phyloP scores from a whole-genome alignment of 257 asterid genomes.

The Solanum neorickii region DNA sequence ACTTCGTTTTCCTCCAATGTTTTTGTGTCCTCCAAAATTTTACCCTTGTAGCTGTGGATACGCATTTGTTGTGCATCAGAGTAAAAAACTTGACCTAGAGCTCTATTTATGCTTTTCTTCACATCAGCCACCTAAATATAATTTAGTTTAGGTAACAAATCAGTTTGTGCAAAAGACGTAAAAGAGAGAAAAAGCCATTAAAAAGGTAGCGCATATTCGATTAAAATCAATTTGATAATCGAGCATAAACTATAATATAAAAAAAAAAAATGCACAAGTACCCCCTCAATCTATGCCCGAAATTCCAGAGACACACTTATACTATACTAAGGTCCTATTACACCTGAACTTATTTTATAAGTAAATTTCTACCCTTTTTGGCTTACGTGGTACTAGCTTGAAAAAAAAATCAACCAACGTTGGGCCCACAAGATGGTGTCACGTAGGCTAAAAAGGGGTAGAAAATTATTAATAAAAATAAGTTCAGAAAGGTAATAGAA shows the following conservation, averaged over 20 bases:
- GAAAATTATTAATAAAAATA: too few species aligned
- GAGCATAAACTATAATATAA: background rate
- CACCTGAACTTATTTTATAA: too few species aligned
- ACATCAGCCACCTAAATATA: slow-evolving; percentile 55
- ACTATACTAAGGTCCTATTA: too few species aligned
- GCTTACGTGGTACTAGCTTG: too few species aligned
- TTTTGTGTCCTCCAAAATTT: slow-evolving; percentile 73
- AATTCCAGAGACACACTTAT: too few species aligned
- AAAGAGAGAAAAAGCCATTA: background rate
- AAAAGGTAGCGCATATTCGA: background rate
- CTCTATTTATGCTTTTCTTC: slow-evolving; percentile 60
- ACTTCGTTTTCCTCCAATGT: slow-evolving; percentile 73
- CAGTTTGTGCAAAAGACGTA: background rate
- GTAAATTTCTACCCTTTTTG: too few species aligned
- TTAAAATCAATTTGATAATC: background rate
- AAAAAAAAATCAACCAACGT: too few species aligned
- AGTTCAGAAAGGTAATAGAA: too few species aligned
- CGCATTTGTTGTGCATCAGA: slow-evolving; percentile 79
- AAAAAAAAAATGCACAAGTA: too few species aligned
- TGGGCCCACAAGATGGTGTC: too few species aligned
- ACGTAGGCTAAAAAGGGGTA: too few species aligned
- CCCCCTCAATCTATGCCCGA: too few species aligned
- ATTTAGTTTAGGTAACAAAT: background rate
- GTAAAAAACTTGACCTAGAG: slow-evolving; percentile 61
- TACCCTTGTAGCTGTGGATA: slow-evolving; percentile 61